Percentiles rank a stretch among this genome's conserved stretches.
These are phyloP conservation scores for Colletotrichum graminicola DNA, from an alignment of 2,329 filamentous ascomycete genomes.

Conservation along the genomic window DNA sequence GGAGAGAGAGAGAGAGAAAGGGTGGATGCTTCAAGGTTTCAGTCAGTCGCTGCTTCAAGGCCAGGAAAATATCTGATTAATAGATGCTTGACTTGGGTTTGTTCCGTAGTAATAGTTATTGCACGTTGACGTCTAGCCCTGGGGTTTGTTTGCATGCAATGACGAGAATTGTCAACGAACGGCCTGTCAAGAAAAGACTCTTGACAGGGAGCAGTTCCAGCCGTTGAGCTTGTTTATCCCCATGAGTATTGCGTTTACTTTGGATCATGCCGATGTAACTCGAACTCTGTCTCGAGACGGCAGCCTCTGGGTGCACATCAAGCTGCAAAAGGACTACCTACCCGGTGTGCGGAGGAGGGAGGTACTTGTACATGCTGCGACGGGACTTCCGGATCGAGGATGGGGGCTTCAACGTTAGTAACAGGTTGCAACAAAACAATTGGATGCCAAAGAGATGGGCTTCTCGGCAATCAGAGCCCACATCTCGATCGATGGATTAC, in stretches of 20 bases:
- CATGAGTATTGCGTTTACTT: neutral
- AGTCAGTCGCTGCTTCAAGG: neutral
- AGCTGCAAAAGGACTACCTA: too few relatives aligned
- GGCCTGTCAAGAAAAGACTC: neutral
- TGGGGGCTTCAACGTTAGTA: neutral
- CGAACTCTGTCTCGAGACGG: neutral
- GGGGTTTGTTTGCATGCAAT: neutral
- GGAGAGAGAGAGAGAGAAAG: too few relatives aligned
- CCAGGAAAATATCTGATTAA: too few relatives aligned
- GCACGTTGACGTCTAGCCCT: neutral
- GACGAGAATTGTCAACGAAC: neutral
- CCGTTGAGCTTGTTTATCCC: neutral
- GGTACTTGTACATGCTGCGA: neutral
- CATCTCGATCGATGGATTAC: slow-evolving; percentile 30
- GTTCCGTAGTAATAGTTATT: too few relatives aligned
- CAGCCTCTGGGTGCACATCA: neutral
- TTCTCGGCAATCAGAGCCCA: neutral
- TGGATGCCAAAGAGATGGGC: slow-evolving; percentile 11
- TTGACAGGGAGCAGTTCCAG: neutral
- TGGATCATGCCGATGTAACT: slow-evolving; percentile 22
- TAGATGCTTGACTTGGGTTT: neutral
- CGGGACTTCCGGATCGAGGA: neutral
- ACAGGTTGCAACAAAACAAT: neutral
- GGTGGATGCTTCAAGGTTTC: neutral
- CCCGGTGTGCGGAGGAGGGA: too few relatives aligned